Conservation (phyloP, 257 asterid species). For the Plantago elongata region DNA sequence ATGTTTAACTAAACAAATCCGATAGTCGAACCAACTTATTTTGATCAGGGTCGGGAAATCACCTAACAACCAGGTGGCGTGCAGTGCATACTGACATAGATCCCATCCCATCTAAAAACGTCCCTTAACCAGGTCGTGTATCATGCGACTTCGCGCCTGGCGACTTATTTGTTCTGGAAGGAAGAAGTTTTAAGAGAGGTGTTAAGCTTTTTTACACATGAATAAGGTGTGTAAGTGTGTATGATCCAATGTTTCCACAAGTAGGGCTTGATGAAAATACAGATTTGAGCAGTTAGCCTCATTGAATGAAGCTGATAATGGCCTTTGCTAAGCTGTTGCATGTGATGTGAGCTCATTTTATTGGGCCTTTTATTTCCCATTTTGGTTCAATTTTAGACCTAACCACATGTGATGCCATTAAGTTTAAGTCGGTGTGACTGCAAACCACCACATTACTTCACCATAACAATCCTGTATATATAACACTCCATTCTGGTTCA, state of each 20-base stretch:
- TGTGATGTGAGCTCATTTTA: conserved; percentile 21
- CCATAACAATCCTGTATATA: conserved; percentile 23
- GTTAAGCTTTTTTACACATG: conserved; percentile 12
- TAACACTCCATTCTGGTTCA: background rate
- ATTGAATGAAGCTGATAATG: conserved; percentile 51
- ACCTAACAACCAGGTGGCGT: background rate
- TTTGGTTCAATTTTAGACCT: conserved; percentile 29
- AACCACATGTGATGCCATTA: conserved; percentile 71
- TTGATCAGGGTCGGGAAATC: too few species aligned
- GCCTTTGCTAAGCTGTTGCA: conserved; percentile 30
- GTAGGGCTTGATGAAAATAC: conserved; percentile 3
- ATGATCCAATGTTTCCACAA: too few species aligned
- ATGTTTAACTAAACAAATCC: too few species aligned
- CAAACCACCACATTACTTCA: conserved; percentile 11
- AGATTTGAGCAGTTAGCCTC: conserved; percentile 42
- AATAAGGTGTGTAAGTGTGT: background rate
- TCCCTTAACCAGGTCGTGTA: too few species aligned
- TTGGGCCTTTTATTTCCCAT: background rate
- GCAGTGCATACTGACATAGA: too few species aligned
- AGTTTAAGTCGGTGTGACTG: conserved; percentile 43
- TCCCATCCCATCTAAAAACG: too few species aligned
- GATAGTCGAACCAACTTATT: too few species aligned
- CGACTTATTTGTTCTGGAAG: too few species aligned
- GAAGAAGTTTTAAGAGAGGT: background rate
- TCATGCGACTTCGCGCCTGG: too few species aligned